phyloP scores from a whole-genome alignment of 139 green algal species.

The Diplosphaera chodatii region DNA sequence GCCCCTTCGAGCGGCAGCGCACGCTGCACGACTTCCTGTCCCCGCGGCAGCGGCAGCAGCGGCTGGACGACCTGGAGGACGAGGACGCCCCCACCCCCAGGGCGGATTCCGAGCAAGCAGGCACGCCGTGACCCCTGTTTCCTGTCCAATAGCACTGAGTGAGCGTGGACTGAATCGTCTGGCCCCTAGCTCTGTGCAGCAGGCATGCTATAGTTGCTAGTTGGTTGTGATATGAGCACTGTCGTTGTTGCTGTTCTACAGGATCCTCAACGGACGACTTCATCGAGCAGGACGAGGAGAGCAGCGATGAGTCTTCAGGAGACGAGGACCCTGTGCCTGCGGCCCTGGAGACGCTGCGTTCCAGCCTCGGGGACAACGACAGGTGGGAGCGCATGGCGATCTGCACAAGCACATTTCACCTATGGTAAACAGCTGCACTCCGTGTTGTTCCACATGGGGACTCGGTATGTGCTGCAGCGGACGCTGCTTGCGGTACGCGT shows the following conservation, averaged over 20 bases:
- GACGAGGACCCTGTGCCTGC: neutral
- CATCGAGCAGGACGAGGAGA: neutral
- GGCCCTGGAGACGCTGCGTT: neutral
- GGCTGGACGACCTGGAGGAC: neutral
- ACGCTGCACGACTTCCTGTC: neutral
- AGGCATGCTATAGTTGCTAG: no score
- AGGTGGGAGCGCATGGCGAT: neutral
- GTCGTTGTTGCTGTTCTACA: neutral
- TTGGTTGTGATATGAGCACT: no score
- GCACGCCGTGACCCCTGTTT: no score
- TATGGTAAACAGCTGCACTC: no score
- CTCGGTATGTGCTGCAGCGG: no score
- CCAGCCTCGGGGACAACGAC: neutral
- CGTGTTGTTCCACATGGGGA: no score
- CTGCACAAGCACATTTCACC: no score
- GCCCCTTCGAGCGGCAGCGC: neutral
- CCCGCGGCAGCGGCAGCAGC: no score
- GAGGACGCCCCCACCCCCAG: neutral
- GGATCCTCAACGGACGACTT: neutral
- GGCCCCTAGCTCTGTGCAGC: no score
- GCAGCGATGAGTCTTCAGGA: neutral
- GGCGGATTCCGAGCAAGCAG: neutral
- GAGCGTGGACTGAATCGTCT: no score
- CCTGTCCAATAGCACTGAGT: no score
- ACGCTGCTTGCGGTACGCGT: no score